phyloP scores from a whole-genome alignment of 331 rosid genomes.

The Quercus phellos region DNA sequence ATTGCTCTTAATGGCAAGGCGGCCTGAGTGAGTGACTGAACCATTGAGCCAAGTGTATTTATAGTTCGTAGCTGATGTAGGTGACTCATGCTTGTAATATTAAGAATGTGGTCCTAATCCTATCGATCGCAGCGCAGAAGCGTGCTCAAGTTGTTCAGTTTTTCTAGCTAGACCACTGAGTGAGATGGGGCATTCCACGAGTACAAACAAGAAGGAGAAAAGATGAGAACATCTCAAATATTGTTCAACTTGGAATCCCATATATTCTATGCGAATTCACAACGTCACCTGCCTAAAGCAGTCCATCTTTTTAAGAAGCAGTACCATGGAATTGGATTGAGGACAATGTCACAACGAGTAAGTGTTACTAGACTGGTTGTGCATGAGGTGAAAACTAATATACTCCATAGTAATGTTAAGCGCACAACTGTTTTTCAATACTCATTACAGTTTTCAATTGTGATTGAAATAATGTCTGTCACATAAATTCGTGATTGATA shows the following conservation, averaged over 20 bases:
- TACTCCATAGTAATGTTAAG: no score
- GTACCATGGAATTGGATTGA: no score
- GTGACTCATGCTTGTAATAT: conserved; percentile 24
- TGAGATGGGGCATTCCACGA: no score
- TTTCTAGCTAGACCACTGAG: not conserved
- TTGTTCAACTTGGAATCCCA: not conserved
- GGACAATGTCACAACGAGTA: no score
- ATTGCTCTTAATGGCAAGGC: conserved; percentile 32
- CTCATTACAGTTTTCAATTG: no score
- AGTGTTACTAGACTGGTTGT: no score
- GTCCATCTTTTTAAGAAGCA: not conserved
- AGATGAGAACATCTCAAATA: not conserved
- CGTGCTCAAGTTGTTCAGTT: not conserved
- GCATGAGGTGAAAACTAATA: no score
- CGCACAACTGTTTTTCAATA: no score
- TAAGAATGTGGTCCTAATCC: not conserved
- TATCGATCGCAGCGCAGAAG: not conserved
- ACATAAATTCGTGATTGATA: no score
- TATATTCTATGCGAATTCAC: not conserved
- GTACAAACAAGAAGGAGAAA: not conserved
- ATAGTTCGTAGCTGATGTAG: not conserved
- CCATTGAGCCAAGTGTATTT: not conserved
- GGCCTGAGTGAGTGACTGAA: not conserved
- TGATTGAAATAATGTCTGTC: no score
- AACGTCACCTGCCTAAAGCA: not conserved